Conservation (phyloP, 495 filamentous ascomycete genomes). For the Neurospora sp. region DNA sequence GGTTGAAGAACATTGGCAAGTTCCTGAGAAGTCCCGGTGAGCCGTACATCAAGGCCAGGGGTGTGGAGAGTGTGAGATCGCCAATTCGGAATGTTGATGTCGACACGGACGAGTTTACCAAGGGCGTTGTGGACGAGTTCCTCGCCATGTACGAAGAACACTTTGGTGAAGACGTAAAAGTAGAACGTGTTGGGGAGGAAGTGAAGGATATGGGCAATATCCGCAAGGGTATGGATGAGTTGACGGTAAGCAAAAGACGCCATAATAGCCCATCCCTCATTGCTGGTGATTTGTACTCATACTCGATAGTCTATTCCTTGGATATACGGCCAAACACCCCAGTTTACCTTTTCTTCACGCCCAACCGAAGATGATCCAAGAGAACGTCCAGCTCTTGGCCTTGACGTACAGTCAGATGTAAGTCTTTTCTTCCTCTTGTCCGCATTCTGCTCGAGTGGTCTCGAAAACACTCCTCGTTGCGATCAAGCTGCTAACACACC, state of each 20-base stretch:
- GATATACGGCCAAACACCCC: constrained; percentile 76
- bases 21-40: constrained; percentile 66
- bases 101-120: constrained; percentile 37
- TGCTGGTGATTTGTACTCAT: not conserved
- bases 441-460: not conserved
- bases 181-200: constrained; percentile 27
- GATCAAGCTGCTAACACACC: not conserved
- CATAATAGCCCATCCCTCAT: not conserved
- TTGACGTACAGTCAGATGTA: constrained; percentile 18
- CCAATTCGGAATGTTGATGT: constrained; percentile 66
- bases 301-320: constrained; percentile 53
- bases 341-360: constrained; percentile 60
- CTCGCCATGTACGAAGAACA: constrained; percentile 38
- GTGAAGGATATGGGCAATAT: constrained; percentile 30
- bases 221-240: constrained; percentile 45
- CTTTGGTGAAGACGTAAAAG: constrained; percentile 25
- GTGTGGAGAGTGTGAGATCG: constrained; percentile 88
- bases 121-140: constrained; percentile 43
- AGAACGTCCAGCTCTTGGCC: constrained; percentile 36
- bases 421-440: not conserved
- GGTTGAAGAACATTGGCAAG: constrained; percentile 52
- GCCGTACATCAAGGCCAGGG: constrained; percentile 64
- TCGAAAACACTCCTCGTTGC: not conserved
- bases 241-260: constrained; percentile 26
- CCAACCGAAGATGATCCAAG: constrained; percentile 45